Evolutionary conservation across 164 flowering plant genomes (phyloP).

Genomic region (Saururus chinensis): DNA sequence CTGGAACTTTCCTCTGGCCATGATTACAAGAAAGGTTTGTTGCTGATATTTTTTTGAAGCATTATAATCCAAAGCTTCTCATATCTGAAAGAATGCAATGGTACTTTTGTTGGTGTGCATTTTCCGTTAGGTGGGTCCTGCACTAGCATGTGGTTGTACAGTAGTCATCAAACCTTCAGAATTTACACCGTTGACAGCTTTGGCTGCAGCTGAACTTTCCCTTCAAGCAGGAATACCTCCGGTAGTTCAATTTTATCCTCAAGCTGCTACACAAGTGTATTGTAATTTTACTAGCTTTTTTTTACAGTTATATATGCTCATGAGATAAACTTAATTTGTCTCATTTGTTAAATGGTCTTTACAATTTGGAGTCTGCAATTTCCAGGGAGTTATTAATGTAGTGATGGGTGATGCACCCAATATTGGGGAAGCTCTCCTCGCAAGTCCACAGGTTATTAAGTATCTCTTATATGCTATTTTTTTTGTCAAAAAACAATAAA

Average conservation of each 20-base stretch:
- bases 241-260: conserved; percentile 27
- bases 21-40: conserved; percentile 94
- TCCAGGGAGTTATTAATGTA: conserved; percentile 85
- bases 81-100: background rate
- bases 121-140: conserved; percentile 77
- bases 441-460: conserved; percentile 57
- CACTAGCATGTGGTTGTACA: conserved; percentile 98
- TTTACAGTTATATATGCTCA: background rate
- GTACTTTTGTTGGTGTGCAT: background rate
- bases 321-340: background rate
- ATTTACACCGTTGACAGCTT: conserved; percentile 90
- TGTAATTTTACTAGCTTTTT: background rate
- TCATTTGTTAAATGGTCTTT: background rate
- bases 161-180: conserved; percentile 96
- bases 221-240: conserved; percentile 98
- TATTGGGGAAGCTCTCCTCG: conserved; percentile 80
- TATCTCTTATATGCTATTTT: background rate
- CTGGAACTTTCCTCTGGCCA: conserved; percentile 97
- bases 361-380: background rate
- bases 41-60: background rate
- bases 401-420: conserved; percentile 92
- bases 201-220: conserved; percentile 93
- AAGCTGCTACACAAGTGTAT: no score
- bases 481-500: background rate
- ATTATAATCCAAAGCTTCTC: background rate